Base-by-base conservation (phyloP, 768 basidiomycete species). In the Coprinellus aureogranulatus region DNA sequence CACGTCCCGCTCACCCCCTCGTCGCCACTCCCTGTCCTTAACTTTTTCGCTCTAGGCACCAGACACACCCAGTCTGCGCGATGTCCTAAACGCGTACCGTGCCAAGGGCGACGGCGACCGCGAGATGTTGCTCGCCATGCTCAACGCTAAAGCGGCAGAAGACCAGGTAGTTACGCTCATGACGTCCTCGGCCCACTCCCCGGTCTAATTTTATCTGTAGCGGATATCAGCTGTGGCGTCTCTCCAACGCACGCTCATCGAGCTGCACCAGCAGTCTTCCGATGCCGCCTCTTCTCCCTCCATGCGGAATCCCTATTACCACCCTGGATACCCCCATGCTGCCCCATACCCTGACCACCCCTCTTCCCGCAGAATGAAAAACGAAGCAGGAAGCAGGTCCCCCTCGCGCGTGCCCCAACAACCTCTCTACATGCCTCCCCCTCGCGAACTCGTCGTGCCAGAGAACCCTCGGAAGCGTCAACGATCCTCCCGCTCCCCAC, bases 121-220 rank as follows among this genome's bases (percentile, higher is more conserved):
- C 23, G 92, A 95, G 53, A 89, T 95, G 85, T 79, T 97, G 22
- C 80, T 96, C 34, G 84, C 92, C 62, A 90, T 97, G 82, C 78
- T 97, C 50, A 92, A 89, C 59, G 93, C 94, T 67, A 97, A 97
- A 77, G 83, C 86, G 46, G 88, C 94, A 12, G 94, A 97, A 70
- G 94, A 97, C 68, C 90, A 96, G 83, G 92, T 92, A 62, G 14
- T 34, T 34, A 6, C 41, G 83, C 66, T 53, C 59, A 52, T 53
- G 34, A 40, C 52, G 49, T 55, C 48, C 53, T 41, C 31, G 57
- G 55, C 30, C 40, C 20, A 50, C 49, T 50, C 26, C 25, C 46
- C 51, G 23, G 53, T 52, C 50, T 52, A 22, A 52, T 37, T 55
- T 45, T 37, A 59, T 51, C 41, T 57, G 44, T 64, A 92, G 89